These are phyloP conservation scores for Rugonectria rugulosa DNA, from an alignment of 2,329 filamentous ascomycete genomes.

Conservation along the genomic window DNA sequence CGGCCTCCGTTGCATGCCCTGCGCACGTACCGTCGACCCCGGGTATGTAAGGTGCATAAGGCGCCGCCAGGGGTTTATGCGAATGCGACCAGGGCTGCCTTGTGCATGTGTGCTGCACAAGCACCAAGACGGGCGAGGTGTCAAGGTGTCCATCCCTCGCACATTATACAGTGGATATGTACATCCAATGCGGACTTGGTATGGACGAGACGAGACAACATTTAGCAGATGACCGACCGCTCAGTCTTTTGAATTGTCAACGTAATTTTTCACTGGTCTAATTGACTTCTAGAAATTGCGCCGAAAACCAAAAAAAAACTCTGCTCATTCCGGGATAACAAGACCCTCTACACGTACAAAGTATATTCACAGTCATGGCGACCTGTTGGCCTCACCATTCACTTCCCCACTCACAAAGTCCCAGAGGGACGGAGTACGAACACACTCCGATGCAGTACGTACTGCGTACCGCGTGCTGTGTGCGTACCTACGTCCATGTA, in stretches of 20 bases:
- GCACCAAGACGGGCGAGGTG: constrained; percentile 15
- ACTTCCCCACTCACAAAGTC: constrained; percentile 2
- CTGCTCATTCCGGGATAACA: too few species aligned
- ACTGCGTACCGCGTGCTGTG: too few species aligned
- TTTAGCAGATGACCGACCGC: not conserved
- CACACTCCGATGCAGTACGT: too few species aligned
- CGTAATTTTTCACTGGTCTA: not conserved
- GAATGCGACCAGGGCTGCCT: constrained; percentile 22
- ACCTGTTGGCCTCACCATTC: not conserved
- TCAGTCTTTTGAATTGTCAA: not conserved
- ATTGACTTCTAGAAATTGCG: not conserved
- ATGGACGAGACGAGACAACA: constrained; percentile 17
- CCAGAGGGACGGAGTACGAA: too few species aligned
- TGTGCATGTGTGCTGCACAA: constrained; percentile 22
- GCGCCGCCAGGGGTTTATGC: constrained; percentile 29
- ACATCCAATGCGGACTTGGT: constrained; percentile 3
- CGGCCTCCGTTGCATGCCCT: constrained; percentile 20
- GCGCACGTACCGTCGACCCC: constrained; percentile 29
- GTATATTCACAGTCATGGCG: not conserved
- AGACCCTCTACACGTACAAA: too few species aligned
- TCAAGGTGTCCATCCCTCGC: too few species aligned
- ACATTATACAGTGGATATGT: constrained; percentile 12
- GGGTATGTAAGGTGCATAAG: constrained; percentile 40
- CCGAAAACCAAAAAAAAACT: too few species aligned
- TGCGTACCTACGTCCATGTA: too few species aligned